A percentile compares a stretch with the other conserved stretches of the same genome.
phyloP scores from a whole-genome alignment of 306 rosid genomes.

The Pueraria montana region DNA sequence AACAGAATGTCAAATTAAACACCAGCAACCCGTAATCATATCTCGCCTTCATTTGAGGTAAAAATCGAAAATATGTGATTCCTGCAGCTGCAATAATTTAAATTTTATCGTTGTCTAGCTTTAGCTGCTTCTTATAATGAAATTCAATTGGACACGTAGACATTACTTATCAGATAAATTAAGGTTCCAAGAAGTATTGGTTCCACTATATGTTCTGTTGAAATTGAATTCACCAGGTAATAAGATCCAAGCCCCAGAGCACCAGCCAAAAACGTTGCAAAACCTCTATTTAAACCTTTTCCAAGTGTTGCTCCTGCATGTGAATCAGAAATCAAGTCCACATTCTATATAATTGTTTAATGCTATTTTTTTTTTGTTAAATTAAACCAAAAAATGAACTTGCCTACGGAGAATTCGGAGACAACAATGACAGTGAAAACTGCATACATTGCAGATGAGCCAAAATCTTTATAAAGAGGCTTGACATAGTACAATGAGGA shows the following conservation, averaged over 20 bases:
- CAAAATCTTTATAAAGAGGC: conserved; percentile 47
- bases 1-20: conserved; percentile 61
- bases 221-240: conserved; percentile 34
- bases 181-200: conserved; percentile 41
- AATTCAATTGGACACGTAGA: conserved; percentile 5
- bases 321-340: neutral
- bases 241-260: conserved; percentile 46
- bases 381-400: neutral
- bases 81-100: conserved; percentile 47
- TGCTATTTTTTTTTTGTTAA: neutral
- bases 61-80: conserved; percentile 59
- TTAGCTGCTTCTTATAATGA: neutral
- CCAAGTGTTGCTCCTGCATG: conserved; percentile 57
- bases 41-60: conserved; percentile 59
- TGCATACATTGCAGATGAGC: conserved; percentile 53
- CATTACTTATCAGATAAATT: conserved; percentile 41
- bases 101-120: neutral
- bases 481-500: conserved; percentile 47
- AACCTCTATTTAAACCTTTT: conserved; percentile 55
- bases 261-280: conserved; percentile 47
- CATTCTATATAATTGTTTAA: neutral
- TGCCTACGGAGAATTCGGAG: conserved; percentile 57
- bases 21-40: conserved; percentile 67
- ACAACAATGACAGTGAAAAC: conserved; percentile 54
- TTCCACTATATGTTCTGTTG: conserved; percentile 15